phyloP scores from a whole-genome alignment of 208 protist species.

The Crithidia expoeki region DNA sequence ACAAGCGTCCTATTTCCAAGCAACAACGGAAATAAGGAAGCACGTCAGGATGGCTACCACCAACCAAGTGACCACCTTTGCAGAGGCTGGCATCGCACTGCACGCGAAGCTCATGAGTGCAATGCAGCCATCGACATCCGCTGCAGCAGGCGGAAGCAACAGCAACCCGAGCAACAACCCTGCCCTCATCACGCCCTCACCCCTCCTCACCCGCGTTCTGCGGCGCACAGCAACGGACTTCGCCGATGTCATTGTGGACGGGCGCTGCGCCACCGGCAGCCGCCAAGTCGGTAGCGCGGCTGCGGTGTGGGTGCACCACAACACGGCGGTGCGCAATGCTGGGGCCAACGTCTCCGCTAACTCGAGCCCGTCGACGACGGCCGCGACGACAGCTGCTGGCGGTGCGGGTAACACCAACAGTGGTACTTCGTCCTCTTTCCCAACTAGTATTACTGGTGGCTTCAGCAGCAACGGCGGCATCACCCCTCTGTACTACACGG shows the following conservation, averaged over 20 bases:
- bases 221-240: constrained; percentile 58
- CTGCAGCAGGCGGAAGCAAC: neutral
- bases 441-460: neutral
- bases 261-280: constrained; percentile 53
- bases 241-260: constrained; percentile 70
- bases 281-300: constrained; percentile 39
- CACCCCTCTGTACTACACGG: constrained; percentile 39
- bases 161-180: neutral
- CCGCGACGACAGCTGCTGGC: neutral
- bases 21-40: neutral
- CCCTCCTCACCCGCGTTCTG: constrained; percentile 62
- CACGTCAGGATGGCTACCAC: neutral
- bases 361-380: constrained; percentile 1
- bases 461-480: neutral
- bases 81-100: constrained; percentile 36
- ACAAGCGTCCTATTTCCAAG: neutral
- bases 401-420: neutral
- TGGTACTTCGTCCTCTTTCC: neutral
- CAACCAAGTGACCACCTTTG: constrained; percentile 15
- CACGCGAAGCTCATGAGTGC: constrained; percentile 48
- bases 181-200: constrained; percentile 30
- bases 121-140: constrained; percentile 21
- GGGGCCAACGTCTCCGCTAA: neutral
- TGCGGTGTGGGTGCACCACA: constrained; percentile 47
- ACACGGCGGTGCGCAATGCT: constrained; percentile 18